Percentiles rank a stretch among this genome's conserved stretches.
Evolutionary conservation across 2,329 filamentous ascomycete genomes (phyloP).

Genomic region (Acrocalymma vagum): DNA sequence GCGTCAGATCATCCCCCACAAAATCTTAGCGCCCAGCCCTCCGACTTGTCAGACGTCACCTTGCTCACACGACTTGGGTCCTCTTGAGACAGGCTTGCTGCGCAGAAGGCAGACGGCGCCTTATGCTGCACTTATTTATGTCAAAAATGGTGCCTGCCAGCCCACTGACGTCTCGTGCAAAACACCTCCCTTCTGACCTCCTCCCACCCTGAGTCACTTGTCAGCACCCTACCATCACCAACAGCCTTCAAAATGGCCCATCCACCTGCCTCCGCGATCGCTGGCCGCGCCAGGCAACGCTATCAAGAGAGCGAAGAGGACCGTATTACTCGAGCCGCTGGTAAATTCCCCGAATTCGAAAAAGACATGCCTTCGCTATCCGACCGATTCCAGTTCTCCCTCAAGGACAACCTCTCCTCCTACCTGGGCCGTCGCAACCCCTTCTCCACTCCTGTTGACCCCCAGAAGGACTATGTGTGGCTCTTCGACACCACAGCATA

Average conservation of each 20-base stretch:
- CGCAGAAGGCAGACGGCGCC: too few species aligned
- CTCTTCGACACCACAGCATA: conserved; percentile 90
- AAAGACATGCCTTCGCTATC: conserved; percentile 43
- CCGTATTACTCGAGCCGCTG: conserved; percentile 35
- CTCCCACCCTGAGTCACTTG: conserved; percentile 26
- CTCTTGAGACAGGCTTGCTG: conserved; percentile 2
- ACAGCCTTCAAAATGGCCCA: conserved; percentile 34
- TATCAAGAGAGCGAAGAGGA: conserved; percentile 44
- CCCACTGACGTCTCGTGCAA: conserved; percentile 40
- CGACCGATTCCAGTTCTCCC: conserved; percentile 42
- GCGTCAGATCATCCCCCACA: conserved; percentile 8
- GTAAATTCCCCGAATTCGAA: conserved; percentile 45
- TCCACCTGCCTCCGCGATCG: conserved; percentile 33
- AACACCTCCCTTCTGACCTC: conserved; percentile 43
- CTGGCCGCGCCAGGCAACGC: conserved; percentile 37
- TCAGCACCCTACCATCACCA: conserved; percentile 8
- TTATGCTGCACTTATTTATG: too few species aligned
- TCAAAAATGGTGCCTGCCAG: conserved; percentile 23
- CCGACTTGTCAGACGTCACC: conserved; percentile 6
- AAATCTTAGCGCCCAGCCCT: background rate
- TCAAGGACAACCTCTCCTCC: conserved; percentile 49
- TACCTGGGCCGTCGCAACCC: conserved; percentile 50
- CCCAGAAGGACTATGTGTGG: conserved; percentile 80
- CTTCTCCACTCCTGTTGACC: conserved; percentile 58
- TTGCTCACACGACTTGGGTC: too few species aligned